phyloP scores from a whole-genome alignment of 2,329 filamentous ascomycete species.

The Rachicladosporium sp. region DNA sequence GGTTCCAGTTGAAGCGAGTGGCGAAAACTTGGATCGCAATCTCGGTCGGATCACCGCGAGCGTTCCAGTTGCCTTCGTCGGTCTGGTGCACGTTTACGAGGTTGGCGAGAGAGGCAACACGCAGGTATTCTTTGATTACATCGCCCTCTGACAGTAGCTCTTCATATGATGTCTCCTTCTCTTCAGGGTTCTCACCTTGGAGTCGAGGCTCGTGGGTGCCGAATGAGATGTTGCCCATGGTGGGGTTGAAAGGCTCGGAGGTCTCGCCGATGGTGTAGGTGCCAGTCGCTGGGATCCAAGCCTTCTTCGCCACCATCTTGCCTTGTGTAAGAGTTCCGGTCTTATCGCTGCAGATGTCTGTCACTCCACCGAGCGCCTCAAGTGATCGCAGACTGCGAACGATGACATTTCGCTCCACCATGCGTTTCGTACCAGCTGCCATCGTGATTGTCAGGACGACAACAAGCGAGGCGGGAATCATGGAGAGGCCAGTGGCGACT shows the following conservation, averaged over 20 bases:
- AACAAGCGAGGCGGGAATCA: constrained; percentile 45
- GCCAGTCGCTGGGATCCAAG: constrained; percentile 48
- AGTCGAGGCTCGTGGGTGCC: constrained; percentile 7
- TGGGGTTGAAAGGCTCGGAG: constrained; percentile 47
- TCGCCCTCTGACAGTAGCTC: constrained; percentile 6
- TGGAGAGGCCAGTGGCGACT: constrained; percentile 47
- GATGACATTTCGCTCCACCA: constrained; percentile 53
- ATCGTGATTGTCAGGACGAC: constrained; percentile 28
- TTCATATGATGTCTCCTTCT: constrained; percentile 6
- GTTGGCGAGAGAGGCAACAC: constrained; percentile 54
- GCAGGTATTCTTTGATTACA: constrained; percentile 40
- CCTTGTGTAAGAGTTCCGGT: constrained; percentile 47
- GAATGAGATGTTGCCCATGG: constrained; percentile 45
- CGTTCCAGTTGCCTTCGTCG: constrained; percentile 48
- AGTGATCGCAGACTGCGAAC: constrained; percentile 53
- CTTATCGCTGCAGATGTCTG: constrained; percentile 59
- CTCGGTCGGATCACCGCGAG: constrained; percentile 56
- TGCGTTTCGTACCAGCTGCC: constrained; percentile 49
- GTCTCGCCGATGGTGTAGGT: constrained; percentile 49
- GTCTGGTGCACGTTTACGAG: constrained; percentile 49
- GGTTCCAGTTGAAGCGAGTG: constrained; percentile 42
- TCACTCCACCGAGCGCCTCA: constrained; percentile 52
- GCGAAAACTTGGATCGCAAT: constrained; percentile 67
- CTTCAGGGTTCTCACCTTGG: constrained; percentile 6
- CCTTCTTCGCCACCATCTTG: constrained; percentile 52